Evolutionary conservation across 1,284 basidiomycete genomes (phyloP).

Genomic region (Laetiporus sulphureus): DNA sequence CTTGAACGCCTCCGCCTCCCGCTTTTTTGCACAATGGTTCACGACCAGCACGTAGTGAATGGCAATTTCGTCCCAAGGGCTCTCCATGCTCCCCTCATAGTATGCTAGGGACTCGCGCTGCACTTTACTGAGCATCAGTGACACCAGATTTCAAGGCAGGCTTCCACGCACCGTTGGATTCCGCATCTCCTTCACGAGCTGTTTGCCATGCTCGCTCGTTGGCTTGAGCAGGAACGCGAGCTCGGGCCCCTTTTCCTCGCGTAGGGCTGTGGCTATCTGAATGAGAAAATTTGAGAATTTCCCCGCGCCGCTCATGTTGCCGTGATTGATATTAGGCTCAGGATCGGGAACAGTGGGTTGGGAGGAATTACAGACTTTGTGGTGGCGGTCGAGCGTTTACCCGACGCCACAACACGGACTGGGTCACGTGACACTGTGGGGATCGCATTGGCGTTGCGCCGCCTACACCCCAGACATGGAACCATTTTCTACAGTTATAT

Average conservation of each 20-base stretch:
- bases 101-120: constrained; percentile 44
- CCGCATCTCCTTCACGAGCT: constrained; percentile 62
- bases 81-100: constrained; percentile 58
- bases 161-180: constrained; percentile 50
- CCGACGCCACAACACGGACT: too few species aligned
- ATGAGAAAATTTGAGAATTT: constrained; percentile 58
- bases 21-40: constrained; percentile 57
- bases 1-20: constrained; percentile 66
- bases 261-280: constrained; percentile 54
- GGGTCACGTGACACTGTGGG: too few species aligned
- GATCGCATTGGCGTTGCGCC: too few species aligned
- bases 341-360: too few species aligned
- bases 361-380: too few species aligned
- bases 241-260: constrained; percentile 58
- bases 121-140: background rate
- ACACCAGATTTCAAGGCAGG: background rate
- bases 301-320: too few species aligned
- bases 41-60: constrained; percentile 73
- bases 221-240: constrained; percentile 68
- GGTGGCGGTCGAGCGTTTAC: too few species aligned
- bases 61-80: constrained; percentile 78
- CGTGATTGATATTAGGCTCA: too few species aligned
- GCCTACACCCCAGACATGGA: too few species aligned
- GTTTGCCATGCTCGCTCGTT: constrained; percentile 67
- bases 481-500: too few species aligned